These are phyloP conservation scores for Elaeis oleifera DNA, from an alignment of 202 grass and related monocot species.

Conservation along the genomic window DNA sequence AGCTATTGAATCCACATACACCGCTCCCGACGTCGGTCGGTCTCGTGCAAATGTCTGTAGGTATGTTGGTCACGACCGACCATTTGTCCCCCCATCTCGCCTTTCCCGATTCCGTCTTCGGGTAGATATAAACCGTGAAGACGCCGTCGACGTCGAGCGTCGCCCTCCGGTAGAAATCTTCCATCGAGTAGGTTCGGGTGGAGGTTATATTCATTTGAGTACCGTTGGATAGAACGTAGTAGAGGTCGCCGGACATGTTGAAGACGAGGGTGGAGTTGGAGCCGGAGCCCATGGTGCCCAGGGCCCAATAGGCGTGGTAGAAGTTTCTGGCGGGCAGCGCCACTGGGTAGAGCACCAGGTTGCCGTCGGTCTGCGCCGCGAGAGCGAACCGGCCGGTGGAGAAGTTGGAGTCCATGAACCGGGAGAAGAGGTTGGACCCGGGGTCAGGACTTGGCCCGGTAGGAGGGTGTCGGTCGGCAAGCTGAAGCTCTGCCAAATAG, in stretches of 20 bases:
- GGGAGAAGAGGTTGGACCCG: not conserved
- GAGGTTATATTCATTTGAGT: not conserved
- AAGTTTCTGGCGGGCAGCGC: not conserved
- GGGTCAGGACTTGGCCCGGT: not conserved
- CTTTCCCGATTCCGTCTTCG: not conserved
- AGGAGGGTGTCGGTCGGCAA: conserved; percentile 1
- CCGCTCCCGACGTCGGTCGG: not conserved
- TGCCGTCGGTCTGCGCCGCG: not conserved
- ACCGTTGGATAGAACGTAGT: not conserved
- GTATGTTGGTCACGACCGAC: not conserved
- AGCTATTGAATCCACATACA: conserved; percentile 36
- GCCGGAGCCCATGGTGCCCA: not conserved
- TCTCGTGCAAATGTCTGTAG: not conserved
- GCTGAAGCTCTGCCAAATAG: conserved; percentile 9
- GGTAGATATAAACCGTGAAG: conserved; percentile 10
- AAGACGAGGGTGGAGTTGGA: not conserved
- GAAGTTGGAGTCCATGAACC: conserved; percentile 7
- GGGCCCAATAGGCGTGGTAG: conserved; percentile 9
- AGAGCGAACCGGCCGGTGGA: conserved; percentile 13
- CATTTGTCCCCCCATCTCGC: not conserved
- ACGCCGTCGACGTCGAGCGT: conserved; percentile 14
- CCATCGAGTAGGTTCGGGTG: not conserved
- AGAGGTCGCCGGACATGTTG: not conserved
- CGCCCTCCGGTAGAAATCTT: not conserved
- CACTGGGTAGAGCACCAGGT: not conserved